Evolutionary conservation across 2,329 filamentous ascomycete species (phyloP).

Genomic region (Berkeleyomyces basicola): DNA sequence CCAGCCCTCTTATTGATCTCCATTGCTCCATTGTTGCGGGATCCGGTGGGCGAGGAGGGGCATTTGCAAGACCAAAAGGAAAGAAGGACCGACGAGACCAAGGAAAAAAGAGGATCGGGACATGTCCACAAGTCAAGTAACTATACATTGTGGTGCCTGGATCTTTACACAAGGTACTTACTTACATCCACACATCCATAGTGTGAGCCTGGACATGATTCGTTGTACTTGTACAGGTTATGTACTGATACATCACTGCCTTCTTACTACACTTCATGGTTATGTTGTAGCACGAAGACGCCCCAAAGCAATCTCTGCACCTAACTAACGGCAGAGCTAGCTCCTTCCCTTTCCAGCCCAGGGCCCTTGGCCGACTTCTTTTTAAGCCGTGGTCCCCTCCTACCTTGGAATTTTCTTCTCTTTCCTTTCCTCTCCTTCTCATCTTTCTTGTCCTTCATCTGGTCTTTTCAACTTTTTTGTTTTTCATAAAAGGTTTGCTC

Average conservation of each 20-base stretch:
- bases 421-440: slow-evolving; percentile 17
- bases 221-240: no score
- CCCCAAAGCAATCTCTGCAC: slow-evolving; percentile 9
- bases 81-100: slow-evolving; percentile 1
- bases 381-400: slow-evolving; percentile 15
- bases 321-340: slow-evolving; percentile 8
- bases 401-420: slow-evolving; percentile 20
- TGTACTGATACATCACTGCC: neutral
- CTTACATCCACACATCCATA: neutral
- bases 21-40: neutral
- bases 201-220: no score
- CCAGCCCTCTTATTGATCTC: neutral
- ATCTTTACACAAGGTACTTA: neutral
- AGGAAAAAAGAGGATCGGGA: neutral
- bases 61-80: neutral
- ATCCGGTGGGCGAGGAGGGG: neutral
- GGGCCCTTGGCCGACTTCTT: slow-evolving; percentile 2
- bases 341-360: slow-evolving; percentile 5
- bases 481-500: slow-evolving; percentile 13
- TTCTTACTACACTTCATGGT: no score
- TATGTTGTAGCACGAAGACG: neutral
- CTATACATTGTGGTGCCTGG: neutral
- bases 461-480: slow-evolving; percentile 4
- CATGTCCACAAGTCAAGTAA: neutral
- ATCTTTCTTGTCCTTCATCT: slow-evolving; percentile 12